Evolutionary conservation across 2,329 filamentous ascomycete genomes (phyloP).

Genomic region (Fusarium sarcochroum): DNA sequence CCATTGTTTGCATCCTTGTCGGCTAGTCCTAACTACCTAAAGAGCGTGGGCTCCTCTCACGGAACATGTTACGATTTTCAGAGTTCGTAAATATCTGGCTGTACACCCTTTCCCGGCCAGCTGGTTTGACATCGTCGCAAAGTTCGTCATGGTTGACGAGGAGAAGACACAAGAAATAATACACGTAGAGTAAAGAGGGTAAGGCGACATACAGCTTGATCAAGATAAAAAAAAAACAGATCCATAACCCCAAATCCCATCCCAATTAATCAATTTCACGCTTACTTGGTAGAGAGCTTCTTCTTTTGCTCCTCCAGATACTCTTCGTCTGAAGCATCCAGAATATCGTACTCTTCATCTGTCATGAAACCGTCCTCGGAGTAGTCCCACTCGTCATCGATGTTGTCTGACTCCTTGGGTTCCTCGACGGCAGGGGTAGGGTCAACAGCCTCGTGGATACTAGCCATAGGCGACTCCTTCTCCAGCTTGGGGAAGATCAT

Average conservation of each 20-base stretch:
- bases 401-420: constrained; percentile 64
- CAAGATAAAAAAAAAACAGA: constrained; percentile 25
- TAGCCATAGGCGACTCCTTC: constrained; percentile 89
- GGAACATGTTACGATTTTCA: constrained; percentile 29
- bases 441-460: constrained; percentile 78
- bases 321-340: constrained; percentile 95
- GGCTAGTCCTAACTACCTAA: constrained; percentile 46
- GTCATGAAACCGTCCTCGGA: constrained; percentile 87
- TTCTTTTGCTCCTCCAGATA: constrained; percentile 70
- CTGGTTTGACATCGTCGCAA: constrained; percentile 12
- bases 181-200: constrained; percentile 43
- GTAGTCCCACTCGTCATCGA: constrained; percentile 73
- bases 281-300: constrained; percentile 57
- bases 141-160: constrained; percentile 16
- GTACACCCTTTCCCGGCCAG: constrained; percentile 16
- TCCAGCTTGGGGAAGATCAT: constrained; percentile 99
- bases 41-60: constrained; percentile 45
- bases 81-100: constrained; percentile 28
- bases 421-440: constrained; percentile 68
- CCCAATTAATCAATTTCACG: constrained; percentile 31
- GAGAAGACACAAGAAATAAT: constrained; percentile 46
- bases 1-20: constrained; percentile 45
- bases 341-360: constrained; percentile 97
- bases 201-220: constrained; percentile 30
- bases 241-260: constrained; percentile 43